Conservation (phyloP, 352 stramenopile genomes). For the Phytophthora hibernalis region DNA sequence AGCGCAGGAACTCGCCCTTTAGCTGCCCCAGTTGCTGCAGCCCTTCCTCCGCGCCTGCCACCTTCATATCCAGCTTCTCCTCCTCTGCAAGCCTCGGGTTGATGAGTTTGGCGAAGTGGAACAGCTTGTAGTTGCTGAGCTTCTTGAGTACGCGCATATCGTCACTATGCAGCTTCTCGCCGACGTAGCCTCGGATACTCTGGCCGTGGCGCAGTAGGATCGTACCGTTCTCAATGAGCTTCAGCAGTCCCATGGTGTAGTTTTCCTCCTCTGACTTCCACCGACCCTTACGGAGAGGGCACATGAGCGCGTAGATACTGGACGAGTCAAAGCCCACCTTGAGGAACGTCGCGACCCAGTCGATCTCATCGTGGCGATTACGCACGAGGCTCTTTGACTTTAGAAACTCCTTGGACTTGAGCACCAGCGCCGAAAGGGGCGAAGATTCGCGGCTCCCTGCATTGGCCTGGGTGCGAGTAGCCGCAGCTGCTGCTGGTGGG, state of each 20-base stretch:
- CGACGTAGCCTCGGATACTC: conserved; percentile 76
- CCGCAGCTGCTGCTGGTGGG: background rate
- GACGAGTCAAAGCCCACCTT: conserved; percentile 74
- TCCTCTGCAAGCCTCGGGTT: conserved; percentile 67
- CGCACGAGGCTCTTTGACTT: conserved; percentile 66
- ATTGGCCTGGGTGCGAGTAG: background rate
- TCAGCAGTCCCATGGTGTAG: conserved; percentile 75
- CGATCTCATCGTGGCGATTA: conserved; percentile 80
- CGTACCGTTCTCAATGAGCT: conserved; percentile 65
- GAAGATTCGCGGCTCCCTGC: conserved; percentile 38
- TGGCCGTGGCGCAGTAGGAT: conserved; percentile 70
- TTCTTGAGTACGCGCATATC: conserved; percentile 90
- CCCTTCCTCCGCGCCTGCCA: conserved; percentile 36
- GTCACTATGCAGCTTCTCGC: conserved; percentile 81
- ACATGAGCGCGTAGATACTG: conserved; percentile 83
- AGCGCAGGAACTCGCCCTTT: conserved; percentile 75
- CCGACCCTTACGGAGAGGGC: conserved; percentile 70
- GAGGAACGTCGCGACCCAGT: conserved; percentile 81
- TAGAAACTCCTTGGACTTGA: conserved; percentile 77
- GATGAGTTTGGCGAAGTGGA: conserved; percentile 73
- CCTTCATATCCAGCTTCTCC: conserved; percentile 53
- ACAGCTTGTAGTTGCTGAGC: conserved; percentile 84
- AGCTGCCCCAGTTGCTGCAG: conserved; percentile 59
- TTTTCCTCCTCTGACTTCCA: conserved; percentile 82
- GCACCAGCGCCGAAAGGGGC: conserved; percentile 57